A percentile compares a stretch with the other conserved stretches of the same genome.
Evolutionary conservation across 2,329 filamentous ascomycete genomes (phyloP).

Genomic region (Alternaria hordeiaustralica): DNA sequence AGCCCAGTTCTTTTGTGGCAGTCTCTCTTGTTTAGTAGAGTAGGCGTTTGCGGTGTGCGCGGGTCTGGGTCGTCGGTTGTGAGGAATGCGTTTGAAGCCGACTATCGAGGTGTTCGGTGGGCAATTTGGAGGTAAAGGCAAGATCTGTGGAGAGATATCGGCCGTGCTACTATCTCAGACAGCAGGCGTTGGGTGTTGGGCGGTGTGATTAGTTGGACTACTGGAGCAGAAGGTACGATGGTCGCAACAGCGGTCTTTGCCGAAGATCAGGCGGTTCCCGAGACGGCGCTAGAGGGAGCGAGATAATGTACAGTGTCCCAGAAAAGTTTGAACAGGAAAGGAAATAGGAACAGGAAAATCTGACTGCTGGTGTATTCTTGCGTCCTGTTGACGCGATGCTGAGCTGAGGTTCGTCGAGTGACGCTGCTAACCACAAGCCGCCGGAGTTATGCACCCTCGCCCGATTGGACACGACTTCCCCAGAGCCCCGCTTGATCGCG

Average conservation of each 20-base stretch:
- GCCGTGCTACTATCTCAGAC: background rate
- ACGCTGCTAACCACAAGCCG: slow-evolving; percentile 12
- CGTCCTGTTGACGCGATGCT: slow-evolving; percentile 2
- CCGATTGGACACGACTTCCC: slow-evolving; percentile 9
- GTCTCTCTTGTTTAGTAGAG: background rate
- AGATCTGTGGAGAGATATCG: background rate
- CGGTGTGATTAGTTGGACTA: slow-evolving; percentile 1
- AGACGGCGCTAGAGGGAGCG: background rate
- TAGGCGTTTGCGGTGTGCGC: background rate
- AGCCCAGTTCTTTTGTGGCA: background rate
- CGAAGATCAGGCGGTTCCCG: slow-evolving; percentile 2
- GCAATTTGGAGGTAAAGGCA: background rate
- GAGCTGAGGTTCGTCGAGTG: slow-evolving; percentile 8
- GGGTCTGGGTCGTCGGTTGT: background rate
- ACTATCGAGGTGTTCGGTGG: background rate
- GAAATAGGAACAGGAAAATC: background rate
- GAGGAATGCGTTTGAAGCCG: background rate
- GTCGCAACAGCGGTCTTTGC: background rate
- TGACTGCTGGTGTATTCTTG: slow-evolving; percentile 1
- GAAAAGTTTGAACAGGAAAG: background rate
- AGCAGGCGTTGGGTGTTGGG: background rate
- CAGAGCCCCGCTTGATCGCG: slow-evolving; percentile 2
- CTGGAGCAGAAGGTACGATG: slow-evolving; percentile 6
- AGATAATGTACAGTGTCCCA: background rate
- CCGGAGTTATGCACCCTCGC: slow-evolving; percentile 15